Evolutionary conservation across 2,329 filamentous ascomycete species (phyloP).

Genomic region (Cercospora sojina): DNA sequence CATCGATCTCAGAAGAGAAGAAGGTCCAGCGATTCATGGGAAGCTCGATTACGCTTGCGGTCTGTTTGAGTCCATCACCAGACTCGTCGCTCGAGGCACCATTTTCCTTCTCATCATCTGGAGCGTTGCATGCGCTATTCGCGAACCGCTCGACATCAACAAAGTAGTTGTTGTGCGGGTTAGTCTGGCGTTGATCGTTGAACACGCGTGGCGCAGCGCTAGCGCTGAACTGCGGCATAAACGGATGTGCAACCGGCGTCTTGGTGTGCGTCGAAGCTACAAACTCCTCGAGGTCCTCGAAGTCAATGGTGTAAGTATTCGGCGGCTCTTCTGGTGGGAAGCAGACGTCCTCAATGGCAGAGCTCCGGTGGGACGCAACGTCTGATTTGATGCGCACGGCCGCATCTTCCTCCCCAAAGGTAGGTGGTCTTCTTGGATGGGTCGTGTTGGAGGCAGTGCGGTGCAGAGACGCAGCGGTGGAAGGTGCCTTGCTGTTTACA

Average conservation of each 20-base stretch:
- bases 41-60: slow-evolving; percentile 30
- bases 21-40: slow-evolving; percentile 82
- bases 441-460: slow-evolving; percentile 66
- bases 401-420: slow-evolving; percentile 56
- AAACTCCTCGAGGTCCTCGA: slow-evolving; percentile 90
- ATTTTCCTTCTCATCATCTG: slow-evolving; percentile 49
- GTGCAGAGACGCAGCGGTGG: slow-evolving; percentile 61
- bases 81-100: slow-evolving; percentile 40
- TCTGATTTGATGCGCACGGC: slow-evolving; percentile 60
- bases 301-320: slow-evolving; percentile 81
- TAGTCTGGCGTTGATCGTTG: slow-evolving; percentile 55
- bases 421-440: slow-evolving; percentile 59
- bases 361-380: slow-evolving; percentile 63
- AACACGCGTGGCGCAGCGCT: slow-evolving; percentile 53
- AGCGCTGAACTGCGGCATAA: slow-evolving; percentile 36
- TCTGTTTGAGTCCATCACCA: slow-evolving; percentile 30
- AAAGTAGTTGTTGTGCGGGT: slow-evolving; percentile 23
- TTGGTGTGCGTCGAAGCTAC: slow-evolving; percentile 60
- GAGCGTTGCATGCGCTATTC: slow-evolving; percentile 26
- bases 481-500: slow-evolving; percentile 58
- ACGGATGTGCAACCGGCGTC: slow-evolving; percentile 47
- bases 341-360: slow-evolving; percentile 83
- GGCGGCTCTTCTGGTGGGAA: slow-evolving; percentile 79
- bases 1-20: slow-evolving; percentile 92
- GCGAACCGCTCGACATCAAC: slow-evolving; percentile 27